Evolutionary conservation across 1,139 yeast genomes (phyloP).

Genomic region (Diutina pseudorugosa): DNA sequence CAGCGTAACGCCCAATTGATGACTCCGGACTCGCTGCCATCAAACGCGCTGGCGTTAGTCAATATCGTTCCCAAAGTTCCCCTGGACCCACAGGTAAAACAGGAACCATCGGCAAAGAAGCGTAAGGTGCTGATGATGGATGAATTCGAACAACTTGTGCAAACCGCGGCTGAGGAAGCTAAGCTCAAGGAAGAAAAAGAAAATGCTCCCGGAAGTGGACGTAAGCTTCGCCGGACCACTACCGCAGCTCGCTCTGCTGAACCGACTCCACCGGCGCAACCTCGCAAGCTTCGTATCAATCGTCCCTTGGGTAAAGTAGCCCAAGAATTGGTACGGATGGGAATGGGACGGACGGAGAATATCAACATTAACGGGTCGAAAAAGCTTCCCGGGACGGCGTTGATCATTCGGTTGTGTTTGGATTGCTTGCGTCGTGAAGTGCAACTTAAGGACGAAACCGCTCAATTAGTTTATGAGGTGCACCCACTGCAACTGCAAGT

Average conservation of each 20-base stretch:
- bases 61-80: not conserved
- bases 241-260: not conserved
- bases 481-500: not conserved
- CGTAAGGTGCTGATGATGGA: conserved; percentile 1
- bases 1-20: not conserved
- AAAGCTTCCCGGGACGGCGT: not conserved
- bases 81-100: not conserved
- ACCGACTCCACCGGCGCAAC: not conserved
- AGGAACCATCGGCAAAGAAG: not conserved
- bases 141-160: not conserved
- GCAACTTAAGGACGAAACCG: not conserved
- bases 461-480: not conserved
- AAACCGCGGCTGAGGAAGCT: not conserved
- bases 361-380: not conserved
- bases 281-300: not conserved
- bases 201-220: not conserved
- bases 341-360: not conserved
- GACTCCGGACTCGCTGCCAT: not conserved
- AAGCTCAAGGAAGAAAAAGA: not conserved
- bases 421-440: not conserved
- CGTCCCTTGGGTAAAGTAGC: not conserved
- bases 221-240: not conserved
- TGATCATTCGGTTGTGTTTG: not conserved
- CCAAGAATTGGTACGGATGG: not conserved
- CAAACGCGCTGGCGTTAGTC: not conserved